Conservation (phyloP, 2,329 filamentous ascomycete species). For the Cryphonectria nitschkei region DNA sequence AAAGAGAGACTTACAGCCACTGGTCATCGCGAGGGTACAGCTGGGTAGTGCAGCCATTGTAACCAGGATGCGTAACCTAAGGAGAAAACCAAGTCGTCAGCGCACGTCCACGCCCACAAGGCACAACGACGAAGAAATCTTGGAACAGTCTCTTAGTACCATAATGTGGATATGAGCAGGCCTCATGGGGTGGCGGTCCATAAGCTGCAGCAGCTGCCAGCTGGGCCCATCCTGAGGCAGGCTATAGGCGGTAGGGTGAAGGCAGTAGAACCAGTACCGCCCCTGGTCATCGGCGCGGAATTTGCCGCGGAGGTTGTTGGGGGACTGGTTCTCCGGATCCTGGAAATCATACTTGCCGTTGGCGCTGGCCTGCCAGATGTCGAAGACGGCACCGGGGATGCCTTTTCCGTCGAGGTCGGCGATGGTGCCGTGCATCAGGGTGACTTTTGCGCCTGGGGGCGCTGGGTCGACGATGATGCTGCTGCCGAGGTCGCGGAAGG, state of each 20-base stretch:
- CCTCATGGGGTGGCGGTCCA: constrained; percentile 33
- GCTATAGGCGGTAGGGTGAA: constrained; percentile 65
- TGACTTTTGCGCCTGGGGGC: constrained; percentile 42
- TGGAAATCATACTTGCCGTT: constrained; percentile 64
- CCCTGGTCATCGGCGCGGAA: constrained; percentile 65
- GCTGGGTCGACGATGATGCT: constrained; percentile 54
- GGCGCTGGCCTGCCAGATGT: constrained; percentile 66
- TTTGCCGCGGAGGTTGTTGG: constrained; percentile 68
- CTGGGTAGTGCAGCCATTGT: constrained; percentile 67
- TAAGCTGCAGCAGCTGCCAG: constrained; percentile 32
- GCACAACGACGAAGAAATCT: no score
- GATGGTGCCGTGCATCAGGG: constrained; percentile 56
- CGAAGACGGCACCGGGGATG: constrained; percentile 52
- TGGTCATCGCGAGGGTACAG: constrained; percentile 65
- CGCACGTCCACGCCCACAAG: neutral
- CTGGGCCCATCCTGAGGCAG: constrained; percentile 56
- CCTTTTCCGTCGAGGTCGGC: constrained; percentile 32
- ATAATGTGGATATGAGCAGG: constrained; percentile 36
- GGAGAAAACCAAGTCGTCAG: constrained; percentile 31
- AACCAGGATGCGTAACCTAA: constrained; percentile 49
- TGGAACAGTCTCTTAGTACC: constrained; percentile 15
- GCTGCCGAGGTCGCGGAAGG: constrained; percentile 56
- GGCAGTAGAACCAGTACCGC: constrained; percentile 65
- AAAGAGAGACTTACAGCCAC: constrained; percentile 47
- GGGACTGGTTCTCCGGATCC: constrained; percentile 60